Conservation (phyloP, 768 basidiomycete genomes). For the Cantharellus cinnabarinus region DNA sequence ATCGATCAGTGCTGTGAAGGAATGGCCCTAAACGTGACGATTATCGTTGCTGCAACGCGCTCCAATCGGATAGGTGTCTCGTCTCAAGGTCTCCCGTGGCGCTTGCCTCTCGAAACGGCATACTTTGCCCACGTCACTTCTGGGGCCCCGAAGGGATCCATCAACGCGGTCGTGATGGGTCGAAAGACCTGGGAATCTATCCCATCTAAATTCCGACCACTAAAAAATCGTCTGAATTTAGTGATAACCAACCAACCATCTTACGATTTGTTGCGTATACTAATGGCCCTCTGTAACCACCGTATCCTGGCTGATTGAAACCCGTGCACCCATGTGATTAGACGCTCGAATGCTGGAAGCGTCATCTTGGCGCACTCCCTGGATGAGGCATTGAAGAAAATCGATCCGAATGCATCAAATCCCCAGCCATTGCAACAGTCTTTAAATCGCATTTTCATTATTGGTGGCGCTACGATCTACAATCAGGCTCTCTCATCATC, state of each 20-base stretch:
- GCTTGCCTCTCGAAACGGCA: conserved; percentile 68
- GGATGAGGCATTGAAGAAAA: not conserved
- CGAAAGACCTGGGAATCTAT: conserved; percentile 97
- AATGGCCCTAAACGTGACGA: conserved; percentile 27
- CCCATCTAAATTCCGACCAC: conserved; percentile 61
- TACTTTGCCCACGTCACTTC: conserved; percentile 78
- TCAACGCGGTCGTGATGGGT: conserved; percentile 84
- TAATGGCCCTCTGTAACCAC: conserved; percentile 14
- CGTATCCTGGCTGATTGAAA: not conserved
- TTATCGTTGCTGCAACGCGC: conserved; percentile 84
- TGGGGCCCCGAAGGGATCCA: conserved; percentile 28
- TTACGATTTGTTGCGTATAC: conserved; percentile 33
- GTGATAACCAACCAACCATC: conserved; percentile 44
- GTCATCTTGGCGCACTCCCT: not conserved
- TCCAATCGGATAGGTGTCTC: conserved; percentile 72
- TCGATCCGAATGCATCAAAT: not conserved
- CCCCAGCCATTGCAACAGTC: not conserved
- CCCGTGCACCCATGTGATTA: no score
- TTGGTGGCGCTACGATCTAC: conserved; percentile 84
- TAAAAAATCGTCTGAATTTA: conserved; percentile 54
- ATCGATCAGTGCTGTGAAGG: no score
- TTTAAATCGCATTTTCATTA: conserved; percentile 49
- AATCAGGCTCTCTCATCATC: conserved; percentile 29
- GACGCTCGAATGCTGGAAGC: not conserved
- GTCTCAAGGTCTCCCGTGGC: conserved; percentile 60